Conservation (phyloP, 2,329 filamentous ascomycete genomes). For the Dothidotthia symphoricarpi region DNA sequence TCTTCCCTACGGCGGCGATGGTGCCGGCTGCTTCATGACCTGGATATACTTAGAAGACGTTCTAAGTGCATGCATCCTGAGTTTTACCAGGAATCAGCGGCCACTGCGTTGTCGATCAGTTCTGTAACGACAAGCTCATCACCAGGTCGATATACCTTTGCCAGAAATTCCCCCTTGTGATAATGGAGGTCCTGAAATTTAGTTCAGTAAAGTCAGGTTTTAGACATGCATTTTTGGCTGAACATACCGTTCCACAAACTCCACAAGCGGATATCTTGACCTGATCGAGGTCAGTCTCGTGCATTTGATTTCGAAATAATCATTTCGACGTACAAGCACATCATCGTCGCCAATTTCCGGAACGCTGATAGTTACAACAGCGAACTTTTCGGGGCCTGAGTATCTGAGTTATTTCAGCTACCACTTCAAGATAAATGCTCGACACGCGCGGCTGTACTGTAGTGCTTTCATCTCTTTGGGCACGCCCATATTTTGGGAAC, state of each 20-base stretch:
- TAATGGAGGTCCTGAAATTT: constrained; percentile 25
- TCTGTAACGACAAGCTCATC: too few species aligned
- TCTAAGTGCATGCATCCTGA: neutral
- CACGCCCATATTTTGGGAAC: too few species aligned
- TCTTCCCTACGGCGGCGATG: constrained; percentile 58
- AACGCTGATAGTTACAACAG: constrained; percentile 19
- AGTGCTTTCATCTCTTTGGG: constrained; percentile 25
- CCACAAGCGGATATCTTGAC: constrained; percentile 27
- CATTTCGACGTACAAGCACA: constrained; percentile 14
- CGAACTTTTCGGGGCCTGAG: constrained; percentile 19
- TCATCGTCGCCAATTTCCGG: constrained; percentile 21
- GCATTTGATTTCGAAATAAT: neutral
- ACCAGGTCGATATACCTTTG: constrained; percentile 6
- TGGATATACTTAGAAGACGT: neutral
- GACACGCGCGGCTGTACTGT: constrained; percentile 13
- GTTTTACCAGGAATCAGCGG: constrained; percentile 22
- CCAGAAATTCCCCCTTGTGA: constrained; percentile 27
- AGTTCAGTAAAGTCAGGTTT: neutral
- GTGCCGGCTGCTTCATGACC: constrained; percentile 68
- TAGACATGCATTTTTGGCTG: neutral
- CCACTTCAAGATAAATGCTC: neutral
- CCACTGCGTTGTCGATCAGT: constrained; percentile 10
- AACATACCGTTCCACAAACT: constrained; percentile 23
- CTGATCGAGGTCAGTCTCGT: constrained; percentile 5
- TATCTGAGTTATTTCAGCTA: constrained; percentile 13